phyloP scores from a whole-genome alignment of 768 basidiomycete genomes.

The Lentinula raphanica region DNA sequence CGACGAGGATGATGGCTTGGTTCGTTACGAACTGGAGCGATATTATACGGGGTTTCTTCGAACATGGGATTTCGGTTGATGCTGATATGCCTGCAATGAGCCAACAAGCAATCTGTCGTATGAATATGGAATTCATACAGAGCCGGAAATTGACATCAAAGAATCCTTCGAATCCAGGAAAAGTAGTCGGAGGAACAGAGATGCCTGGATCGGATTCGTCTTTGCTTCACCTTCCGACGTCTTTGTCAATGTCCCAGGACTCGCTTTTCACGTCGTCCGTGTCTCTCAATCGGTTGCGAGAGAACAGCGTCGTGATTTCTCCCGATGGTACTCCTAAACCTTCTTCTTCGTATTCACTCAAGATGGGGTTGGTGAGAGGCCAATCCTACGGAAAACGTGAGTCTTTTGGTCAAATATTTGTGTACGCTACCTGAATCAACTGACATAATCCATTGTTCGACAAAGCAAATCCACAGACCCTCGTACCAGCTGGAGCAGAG shows the following conservation, averaged over 20 bases:
- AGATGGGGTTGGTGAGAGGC: neutral
- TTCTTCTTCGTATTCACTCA: neutral
- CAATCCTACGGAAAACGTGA: neutral
- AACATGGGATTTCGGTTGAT: neutral
- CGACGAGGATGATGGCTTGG: conserved; percentile 1
- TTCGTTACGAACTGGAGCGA: neutral
- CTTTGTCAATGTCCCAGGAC: neutral
- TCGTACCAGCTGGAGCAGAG: neutral
- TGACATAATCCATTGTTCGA: neutral
- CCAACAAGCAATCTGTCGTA: neutral
- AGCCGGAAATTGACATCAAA: no score
- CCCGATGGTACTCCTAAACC: neutral
- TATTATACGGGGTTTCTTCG: conserved; percentile 3
- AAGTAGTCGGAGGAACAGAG: neutral
- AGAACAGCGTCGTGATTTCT: neutral
- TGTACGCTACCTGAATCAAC: neutral
- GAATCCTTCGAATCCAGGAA: neutral
- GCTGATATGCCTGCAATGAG: neutral
- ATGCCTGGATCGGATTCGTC: no score
- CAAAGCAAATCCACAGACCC: neutral
- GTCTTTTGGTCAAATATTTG: neutral
- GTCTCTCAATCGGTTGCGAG: neutral
- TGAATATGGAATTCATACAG: neutral
- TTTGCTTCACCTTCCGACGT: neutral
- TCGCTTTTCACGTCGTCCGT: neutral